Percentiles rank a stretch among this genome's conserved stretches.
These are phyloP conservation scores for Anisodus tanguticus DNA, from an alignment of 257 asterid species.

Conservation along the genomic window DNA sequence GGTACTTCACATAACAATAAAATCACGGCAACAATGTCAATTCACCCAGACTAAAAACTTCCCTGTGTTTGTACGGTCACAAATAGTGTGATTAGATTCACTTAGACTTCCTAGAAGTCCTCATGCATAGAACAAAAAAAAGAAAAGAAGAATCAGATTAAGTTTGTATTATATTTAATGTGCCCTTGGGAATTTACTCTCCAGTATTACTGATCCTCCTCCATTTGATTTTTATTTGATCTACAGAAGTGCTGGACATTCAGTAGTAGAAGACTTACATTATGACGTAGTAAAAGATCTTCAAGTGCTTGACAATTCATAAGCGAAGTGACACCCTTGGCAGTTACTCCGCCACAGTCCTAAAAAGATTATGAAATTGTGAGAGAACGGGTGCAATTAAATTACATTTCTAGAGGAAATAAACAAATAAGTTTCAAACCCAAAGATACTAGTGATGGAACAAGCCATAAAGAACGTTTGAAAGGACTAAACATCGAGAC, in stretches of 20 bases:
- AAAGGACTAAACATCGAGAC: neutral
- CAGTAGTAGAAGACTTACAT: constrained; percentile 50
- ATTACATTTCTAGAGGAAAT: neutral
- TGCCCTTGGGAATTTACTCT: neutral
- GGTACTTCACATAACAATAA: neutral
- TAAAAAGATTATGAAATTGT: constrained; percentile 40
- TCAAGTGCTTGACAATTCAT: constrained; percentile 79
- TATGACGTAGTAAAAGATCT: constrained; percentile 76
- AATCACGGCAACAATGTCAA: neutral
- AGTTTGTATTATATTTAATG: neutral
- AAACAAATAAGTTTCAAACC: neutral
- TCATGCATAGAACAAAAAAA: neutral
- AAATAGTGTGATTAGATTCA: constrained; percentile 19
- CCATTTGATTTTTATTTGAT: neutral
- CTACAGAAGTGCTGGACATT: neutral
- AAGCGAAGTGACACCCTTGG: constrained; percentile 63
- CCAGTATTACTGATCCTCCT: neutral
- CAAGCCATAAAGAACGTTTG: neutral
- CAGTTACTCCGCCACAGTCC: constrained; percentile 88
- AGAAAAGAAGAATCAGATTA: neutral
- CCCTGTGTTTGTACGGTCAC: neutral
- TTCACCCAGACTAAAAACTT: neutral
- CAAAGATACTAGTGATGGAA: neutral
- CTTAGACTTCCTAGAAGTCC: constrained; percentile 7
- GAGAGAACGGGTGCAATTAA: neutral